Percentiles rank a stretch among this genome's conserved stretches.
phyloP scores from a whole-genome alignment of 1,284 basidiomycete genomes.

The Phylloporus sp. region DNA sequence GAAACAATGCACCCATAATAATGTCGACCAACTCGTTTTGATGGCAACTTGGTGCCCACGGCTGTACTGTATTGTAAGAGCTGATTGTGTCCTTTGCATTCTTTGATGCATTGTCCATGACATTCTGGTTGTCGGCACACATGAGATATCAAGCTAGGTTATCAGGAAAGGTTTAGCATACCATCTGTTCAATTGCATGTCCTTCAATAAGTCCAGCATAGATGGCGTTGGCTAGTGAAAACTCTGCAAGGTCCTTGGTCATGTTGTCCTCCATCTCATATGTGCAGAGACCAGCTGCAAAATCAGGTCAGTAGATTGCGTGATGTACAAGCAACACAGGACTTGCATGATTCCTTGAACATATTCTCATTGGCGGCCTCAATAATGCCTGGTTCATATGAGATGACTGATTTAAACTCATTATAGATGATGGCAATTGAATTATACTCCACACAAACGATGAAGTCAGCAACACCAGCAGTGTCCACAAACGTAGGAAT shows the following conservation, averaged over 20 bases:
- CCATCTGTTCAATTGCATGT: slow-evolving; percentile 95
- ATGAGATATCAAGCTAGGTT: slow-evolving; percentile 23
- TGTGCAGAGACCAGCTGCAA: slow-evolving; percentile 81
- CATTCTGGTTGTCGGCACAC: slow-evolving; percentile 75
- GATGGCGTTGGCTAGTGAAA: slow-evolving; percentile 96
- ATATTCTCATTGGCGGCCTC: slow-evolving; percentile 85
- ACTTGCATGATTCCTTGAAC: slow-evolving; percentile 79
- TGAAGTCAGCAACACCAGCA: slow-evolving; percentile 91
- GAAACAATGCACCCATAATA: slow-evolving; percentile 76
- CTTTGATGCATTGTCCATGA: slow-evolving; percentile 99
- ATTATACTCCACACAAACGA: slow-evolving; percentile 90
- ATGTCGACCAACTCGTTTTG: slow-evolving; percentile 94
- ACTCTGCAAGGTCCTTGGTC: slow-evolving; percentile 94
- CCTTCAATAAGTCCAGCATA: slow-evolving; percentile 94
- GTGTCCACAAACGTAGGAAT: slow-evolving; percentile 98
- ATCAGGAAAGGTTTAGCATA: slow-evolving; percentile 42
- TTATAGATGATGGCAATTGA: slow-evolving; percentile 92
- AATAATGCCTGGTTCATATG: slow-evolving; percentile 84
- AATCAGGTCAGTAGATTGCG: slow-evolving; percentile 6
- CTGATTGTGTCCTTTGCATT: slow-evolving; percentile 95
- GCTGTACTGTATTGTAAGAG: slow-evolving; percentile 93
- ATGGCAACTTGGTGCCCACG: slow-evolving; percentile 99
- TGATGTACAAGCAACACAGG: slow-evolving; percentile 3
- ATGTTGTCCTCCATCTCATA: slow-evolving; percentile 98
- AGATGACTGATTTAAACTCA: slow-evolving; percentile 93